A percentile compares a stretch with the other conserved stretches of the same genome.
These are phyloP conservation scores for Ustulina deusta DNA, from an alignment of 2,329 filamentous ascomycete species.

Conservation along the genomic window DNA sequence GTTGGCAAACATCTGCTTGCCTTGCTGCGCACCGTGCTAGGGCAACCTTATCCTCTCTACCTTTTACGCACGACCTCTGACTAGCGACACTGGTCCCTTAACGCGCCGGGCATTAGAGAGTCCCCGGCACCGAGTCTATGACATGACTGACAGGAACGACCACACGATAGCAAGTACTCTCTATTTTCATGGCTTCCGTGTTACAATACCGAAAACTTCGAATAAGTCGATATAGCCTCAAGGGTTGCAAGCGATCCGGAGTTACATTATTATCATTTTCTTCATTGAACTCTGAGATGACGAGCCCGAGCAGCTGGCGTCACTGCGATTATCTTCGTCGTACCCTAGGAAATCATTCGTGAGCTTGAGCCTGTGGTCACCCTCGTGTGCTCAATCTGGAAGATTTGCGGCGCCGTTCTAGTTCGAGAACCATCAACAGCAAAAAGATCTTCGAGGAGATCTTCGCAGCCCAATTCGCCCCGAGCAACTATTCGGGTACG, in stretches of 20 bases:
- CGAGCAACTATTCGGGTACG: too few relatives aligned
- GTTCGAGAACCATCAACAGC: too few relatives aligned
- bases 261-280: slow-evolving; percentile 42
- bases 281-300: slow-evolving; percentile 44
- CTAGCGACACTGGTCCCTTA: too few relatives aligned
- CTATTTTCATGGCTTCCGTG: too few relatives aligned
- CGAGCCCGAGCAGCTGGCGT: slow-evolving; percentile 42
- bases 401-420: slow-evolving; percentile 30
- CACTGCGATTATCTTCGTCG: slow-evolving; percentile 38
- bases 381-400: slow-evolving; percentile 46
- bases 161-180: background rate
- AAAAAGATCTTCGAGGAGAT: too few relatives aligned
- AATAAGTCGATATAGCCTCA: slow-evolving; percentile 34
- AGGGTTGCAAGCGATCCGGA: slow-evolving; percentile 45
- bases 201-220: background rate
- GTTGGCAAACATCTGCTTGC: background rate
- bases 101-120: background rate
- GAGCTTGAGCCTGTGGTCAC: slow-evolving; percentile 46
- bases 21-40: too few relatives aligned
- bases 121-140: background rate
- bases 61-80: background rate
- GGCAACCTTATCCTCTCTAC: background rate
- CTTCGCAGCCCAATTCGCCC: too few relatives aligned
- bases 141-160: background rate
- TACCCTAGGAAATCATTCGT: slow-evolving; percentile 33